Percentiles rank a stretch among this genome's conserved stretches.
phyloP scores from a whole-genome alignment of 2,329 filamentous ascomycete genomes.

The Madurella mycetomatis region DNA sequence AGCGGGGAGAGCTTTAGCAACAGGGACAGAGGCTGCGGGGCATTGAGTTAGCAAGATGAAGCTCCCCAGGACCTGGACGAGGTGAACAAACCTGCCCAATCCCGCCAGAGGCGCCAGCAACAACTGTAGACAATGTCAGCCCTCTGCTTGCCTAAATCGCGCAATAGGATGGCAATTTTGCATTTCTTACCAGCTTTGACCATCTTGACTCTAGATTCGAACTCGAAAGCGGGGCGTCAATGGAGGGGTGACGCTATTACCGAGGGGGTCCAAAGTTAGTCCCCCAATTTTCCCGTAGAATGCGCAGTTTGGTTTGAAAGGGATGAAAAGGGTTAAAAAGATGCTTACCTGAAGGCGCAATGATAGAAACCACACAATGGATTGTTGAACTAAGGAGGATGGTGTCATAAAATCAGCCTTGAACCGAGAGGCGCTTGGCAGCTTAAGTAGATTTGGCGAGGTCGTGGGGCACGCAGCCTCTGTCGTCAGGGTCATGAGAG shows the following conservation, averaged over 20 bases:
- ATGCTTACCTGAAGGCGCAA: not conserved
- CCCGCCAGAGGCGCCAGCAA: slow-evolving; percentile 95
- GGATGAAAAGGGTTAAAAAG: not conserved
- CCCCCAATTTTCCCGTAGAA: not conserved
- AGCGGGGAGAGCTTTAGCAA: slow-evolving; percentile 87
- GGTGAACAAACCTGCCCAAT: slow-evolving; percentile 79
- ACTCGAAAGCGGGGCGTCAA: not conserved
- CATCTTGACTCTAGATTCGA: slow-evolving; percentile 30
- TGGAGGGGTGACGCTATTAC: slow-evolving; percentile 5
- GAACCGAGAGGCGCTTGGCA: slow-evolving; percentile 11
- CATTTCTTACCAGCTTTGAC: slow-evolving; percentile 35
- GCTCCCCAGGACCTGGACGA: not conserved
- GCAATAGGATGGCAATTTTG: not conserved
- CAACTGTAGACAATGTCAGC: slow-evolving; percentile 44
- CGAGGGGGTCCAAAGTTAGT: slow-evolving; percentile 7
- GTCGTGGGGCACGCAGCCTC: slow-evolving; percentile 12
- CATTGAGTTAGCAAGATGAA: slow-evolving; percentile 20
- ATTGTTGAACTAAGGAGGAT: slow-evolving; percentile 2
- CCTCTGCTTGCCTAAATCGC: slow-evolving; percentile 15
- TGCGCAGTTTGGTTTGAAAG: not conserved
- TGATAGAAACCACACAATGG: not conserved
- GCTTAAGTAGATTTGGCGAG: slow-evolving; percentile 18
- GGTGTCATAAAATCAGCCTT: not conserved
- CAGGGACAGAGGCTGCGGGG: slow-evolving; percentile 79
- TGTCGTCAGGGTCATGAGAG: slow-evolving; percentile 1